These are phyloP conservation scores for Colletotrichum spaethianum DNA, from an alignment of 2,329 filamentous ascomycete genomes.

Conservation along the genomic window DNA sequence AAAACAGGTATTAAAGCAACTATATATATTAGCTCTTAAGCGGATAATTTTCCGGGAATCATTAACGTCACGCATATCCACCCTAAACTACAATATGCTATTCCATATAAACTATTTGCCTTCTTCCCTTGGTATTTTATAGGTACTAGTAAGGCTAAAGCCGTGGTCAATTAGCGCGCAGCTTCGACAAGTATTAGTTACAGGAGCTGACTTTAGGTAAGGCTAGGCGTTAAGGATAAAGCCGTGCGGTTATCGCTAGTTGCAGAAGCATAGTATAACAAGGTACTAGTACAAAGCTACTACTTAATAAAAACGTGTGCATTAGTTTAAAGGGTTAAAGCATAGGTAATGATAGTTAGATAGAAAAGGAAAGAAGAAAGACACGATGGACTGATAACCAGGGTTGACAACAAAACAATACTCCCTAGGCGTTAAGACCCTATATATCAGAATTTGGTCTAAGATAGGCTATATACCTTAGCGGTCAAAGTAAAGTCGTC, in stretches of 20 bases:
- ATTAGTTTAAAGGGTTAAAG: not conserved
- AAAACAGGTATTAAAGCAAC: no score
- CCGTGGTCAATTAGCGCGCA: no score
- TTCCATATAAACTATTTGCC: no score
- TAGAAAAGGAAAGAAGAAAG: not conserved
- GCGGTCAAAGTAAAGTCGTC: slow-evolving; percentile 13
- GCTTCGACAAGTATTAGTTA: no score
- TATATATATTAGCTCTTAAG: no score
- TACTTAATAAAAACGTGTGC: not conserved
- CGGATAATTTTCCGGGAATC: no score
- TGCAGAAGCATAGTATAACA: not conserved
- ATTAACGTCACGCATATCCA: no score
- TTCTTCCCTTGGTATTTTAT: no score
- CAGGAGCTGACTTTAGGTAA: not conserved
- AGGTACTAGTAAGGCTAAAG: no score
- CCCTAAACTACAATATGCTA: no score
- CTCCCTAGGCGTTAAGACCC: not conserved
- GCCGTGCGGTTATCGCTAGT: not conserved
- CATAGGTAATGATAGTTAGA: not conserved
- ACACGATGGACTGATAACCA: not conserved
- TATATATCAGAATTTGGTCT: not conserved
- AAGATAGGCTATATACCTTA: not conserved
- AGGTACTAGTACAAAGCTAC: not conserved
- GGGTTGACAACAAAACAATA: not conserved
- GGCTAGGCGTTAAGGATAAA: not conserved